A percentile compares a stretch with the other conserved stretches of the same genome.
Evolutionary conservation across 257 asterid species (phyloP).

Genomic region (Solanum chiquidenum): DNA sequence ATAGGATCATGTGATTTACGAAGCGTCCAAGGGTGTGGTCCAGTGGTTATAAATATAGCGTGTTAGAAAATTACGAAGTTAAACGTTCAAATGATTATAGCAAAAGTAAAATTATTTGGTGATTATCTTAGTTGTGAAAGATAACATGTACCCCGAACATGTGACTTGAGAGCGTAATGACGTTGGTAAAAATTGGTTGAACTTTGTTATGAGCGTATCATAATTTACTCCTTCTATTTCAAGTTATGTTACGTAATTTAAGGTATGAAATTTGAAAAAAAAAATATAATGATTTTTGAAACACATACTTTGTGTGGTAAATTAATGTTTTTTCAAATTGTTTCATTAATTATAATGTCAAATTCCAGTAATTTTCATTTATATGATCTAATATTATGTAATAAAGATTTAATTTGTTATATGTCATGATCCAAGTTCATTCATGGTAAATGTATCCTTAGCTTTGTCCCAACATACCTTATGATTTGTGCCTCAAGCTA

Average conservation of each 20-base stretch:
- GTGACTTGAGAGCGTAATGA: neutral
- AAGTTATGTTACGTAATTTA: too few species aligned
- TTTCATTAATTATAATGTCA: too few species aligned
- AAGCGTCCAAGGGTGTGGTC: neutral
- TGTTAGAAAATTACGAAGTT: neutral
- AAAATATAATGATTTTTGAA: too few species aligned
- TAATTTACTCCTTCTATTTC: too few species aligned
- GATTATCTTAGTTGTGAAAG: neutral
- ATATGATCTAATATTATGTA: too few species aligned
- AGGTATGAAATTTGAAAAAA: too few species aligned
- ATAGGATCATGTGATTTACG: neutral
- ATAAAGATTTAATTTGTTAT: too few species aligned
- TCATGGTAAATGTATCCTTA: neutral
- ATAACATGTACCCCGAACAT: neutral
- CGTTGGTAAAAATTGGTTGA: neutral
- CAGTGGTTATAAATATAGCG: accelerated
- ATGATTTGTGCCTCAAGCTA: neutral
- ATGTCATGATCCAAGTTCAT: neutral
- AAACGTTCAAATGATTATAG: too few species aligned
- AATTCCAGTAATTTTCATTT: too few species aligned
- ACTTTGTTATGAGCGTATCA: neutral
- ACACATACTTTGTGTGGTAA: too few species aligned
- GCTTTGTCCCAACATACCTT: neutral
- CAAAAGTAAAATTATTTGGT: too few species aligned
- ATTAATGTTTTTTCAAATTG: too few species aligned